Percentiles rank a stretch among this genome's conserved stretches.
These are phyloP conservation scores for Sphagnum magellanicum DNA, from an alignment of 228 moss, liverwort and hornwort genomes.

Conservation along the genomic window DNA sequence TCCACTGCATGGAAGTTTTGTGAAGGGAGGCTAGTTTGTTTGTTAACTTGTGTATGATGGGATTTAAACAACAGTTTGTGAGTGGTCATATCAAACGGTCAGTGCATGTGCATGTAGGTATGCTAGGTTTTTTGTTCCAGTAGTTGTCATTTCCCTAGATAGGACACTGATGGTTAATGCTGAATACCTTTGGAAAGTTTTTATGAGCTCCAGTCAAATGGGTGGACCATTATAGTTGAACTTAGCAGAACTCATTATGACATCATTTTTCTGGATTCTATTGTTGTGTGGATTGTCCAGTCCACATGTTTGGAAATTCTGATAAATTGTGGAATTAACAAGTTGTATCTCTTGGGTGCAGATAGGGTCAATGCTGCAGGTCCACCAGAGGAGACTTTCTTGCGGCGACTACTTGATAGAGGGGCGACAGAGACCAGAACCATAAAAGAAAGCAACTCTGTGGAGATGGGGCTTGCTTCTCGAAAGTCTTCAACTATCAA, in stretches of 20 bases:
- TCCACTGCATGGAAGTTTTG: not conserved
- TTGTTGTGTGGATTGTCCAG: no score
- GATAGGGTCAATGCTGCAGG: constrained; percentile 52
- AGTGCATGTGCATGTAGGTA: no score
- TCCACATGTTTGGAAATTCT: not conserved
- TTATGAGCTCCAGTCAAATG: no score
- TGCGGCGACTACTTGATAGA: constrained; percentile 83
- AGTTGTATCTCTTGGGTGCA: constrained; percentile 15
- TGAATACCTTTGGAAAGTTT: no score
- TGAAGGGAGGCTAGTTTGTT: not conserved
- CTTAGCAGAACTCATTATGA: not conserved
- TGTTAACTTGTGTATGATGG: not conserved
- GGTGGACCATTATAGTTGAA: not conserved
- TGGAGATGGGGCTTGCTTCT: constrained; percentile 61
- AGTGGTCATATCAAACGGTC: no score
- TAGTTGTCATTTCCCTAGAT: no score
- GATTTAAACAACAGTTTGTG: no score
- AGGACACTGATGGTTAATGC: no score
- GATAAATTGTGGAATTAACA: not conserved
- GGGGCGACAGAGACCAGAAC: constrained; percentile 94
- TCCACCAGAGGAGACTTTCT: constrained; percentile 77
- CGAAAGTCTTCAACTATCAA: constrained; percentile 76
- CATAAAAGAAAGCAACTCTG: constrained; percentile 40
- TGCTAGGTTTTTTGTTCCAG: no score
- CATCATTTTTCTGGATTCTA: not conserved